Evolutionary conservation across 2,329 filamentous ascomycete species (phyloP).

Genomic region (Ascosphaera apis): DNA sequence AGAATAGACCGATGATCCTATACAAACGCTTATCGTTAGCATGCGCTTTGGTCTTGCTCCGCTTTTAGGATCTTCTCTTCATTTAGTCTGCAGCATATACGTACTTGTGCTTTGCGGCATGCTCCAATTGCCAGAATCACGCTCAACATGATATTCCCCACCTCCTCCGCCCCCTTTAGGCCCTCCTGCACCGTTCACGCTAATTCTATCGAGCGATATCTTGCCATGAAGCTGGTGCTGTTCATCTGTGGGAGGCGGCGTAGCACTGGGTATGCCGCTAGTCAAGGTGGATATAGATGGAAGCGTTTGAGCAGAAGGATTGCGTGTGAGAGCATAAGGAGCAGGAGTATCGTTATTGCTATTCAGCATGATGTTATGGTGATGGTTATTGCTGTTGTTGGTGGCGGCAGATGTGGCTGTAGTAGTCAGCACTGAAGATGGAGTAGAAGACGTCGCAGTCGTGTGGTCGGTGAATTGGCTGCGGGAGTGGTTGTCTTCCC

Average conservation of each 20-base stretch:
- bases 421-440: too few species aligned
- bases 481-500: constrained; percentile 17
- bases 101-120: constrained; percentile 34
- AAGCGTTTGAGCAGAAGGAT: constrained; percentile 21
- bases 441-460: too few species aligned
- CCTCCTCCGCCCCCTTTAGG: constrained; percentile 19
- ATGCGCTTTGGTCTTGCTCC: neutral
- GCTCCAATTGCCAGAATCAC: constrained; percentile 37
- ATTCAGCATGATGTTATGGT: too few species aligned
- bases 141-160: constrained; percentile 24
- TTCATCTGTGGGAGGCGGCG: constrained; percentile 16
- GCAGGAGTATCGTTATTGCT: too few species aligned
- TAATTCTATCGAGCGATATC: too few species aligned
- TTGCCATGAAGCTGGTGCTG: too few species aligned
- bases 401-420: constrained; percentile 12
- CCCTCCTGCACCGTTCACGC: too few species aligned
- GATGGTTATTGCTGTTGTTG: too few species aligned
- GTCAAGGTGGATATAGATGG: constrained; percentile 26
- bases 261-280: constrained; percentile 16
- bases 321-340: too few species aligned
- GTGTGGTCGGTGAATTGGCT: too few species aligned
- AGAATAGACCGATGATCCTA: constrained; percentile 27
- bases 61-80: neutral
- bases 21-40: constrained; percentile 5
- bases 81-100: constrained; percentile 7